Evolutionary conservation across 2,329 filamentous ascomycete genomes (phyloP).

Genomic region (Setomelanomma holmii): DNA sequence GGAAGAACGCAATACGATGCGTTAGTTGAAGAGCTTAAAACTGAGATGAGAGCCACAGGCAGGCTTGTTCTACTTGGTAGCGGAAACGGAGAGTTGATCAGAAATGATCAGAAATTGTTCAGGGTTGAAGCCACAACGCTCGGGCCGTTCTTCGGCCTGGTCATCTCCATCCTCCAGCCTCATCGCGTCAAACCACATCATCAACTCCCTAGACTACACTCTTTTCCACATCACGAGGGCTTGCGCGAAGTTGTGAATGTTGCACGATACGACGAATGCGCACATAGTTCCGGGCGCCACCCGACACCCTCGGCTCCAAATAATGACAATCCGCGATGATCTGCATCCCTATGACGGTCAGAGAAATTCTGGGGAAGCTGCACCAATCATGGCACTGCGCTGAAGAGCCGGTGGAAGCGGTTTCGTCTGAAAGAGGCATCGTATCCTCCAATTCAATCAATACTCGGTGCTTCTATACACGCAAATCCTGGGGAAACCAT

Average conservation of each 20-base stretch:
- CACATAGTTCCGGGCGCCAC: no score
- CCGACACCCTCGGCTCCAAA: neutral
- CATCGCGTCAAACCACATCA: neutral
- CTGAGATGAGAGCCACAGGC: no score
- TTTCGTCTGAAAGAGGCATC: conserved; percentile 2
- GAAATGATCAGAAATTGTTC: conserved; percentile 8
- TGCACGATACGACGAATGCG: no score
- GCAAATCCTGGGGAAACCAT: neutral
- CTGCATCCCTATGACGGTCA: conserved; percentile 5
- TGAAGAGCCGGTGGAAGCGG: conserved; percentile 4
- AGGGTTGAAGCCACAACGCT: neutral
- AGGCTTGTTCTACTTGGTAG: neutral
- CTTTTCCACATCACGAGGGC: neutral
- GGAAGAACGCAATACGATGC: no score
- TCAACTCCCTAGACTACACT: no score
- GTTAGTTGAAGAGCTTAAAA: no score
- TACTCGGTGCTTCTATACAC: neutral
- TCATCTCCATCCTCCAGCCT: no score
- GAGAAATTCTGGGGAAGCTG: conserved; percentile 17
- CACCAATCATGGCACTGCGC: conserved; percentile 16
- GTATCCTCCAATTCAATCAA: neutral
- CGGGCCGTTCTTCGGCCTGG: no score
- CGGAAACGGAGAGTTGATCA: neutral
- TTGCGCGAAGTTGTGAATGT: no score
- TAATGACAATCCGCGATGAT: conserved; percentile 1